Evolutionary conservation across 2,329 filamentous ascomycete species (phyloP), one percentile per base, ranked within the genome.

Genomic region (Talaromyces amestolkiae): DNA sequence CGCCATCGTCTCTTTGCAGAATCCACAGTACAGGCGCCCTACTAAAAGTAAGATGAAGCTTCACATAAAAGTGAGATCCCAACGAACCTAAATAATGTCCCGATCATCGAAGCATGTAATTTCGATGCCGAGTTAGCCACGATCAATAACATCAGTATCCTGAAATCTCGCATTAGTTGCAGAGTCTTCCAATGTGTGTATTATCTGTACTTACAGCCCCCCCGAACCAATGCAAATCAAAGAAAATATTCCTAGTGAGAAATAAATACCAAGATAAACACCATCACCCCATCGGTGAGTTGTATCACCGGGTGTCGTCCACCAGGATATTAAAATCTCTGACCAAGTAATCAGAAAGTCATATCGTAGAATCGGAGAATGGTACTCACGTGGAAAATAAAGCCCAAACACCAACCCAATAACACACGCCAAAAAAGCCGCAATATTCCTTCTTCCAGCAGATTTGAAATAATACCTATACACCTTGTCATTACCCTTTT

Each of bases 21-120:
- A 58, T 58, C 54, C 54, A 58, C 7, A 58, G 11, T 13, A 58
- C 54, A 22, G 54, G 54, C 10, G 54, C 54, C 54, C 54, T 58
- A 10, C 3, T 22, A 2, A 22, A 1, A 27, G 22, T 58, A 39
- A 58, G 33, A 58, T 22, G 10, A 22, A 24, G 11, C 19, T 5
- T 15, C 8, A 39, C 10, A 58, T 7, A 17, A 4, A 17, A 27
- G 8, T 9, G 10, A 8, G 17, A 17, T 9, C 2, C 22, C 6
- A 17, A 27, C 54, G 5, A 58, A 41, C 54, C 54, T 58, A 19
- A 58, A 58, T 6, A 58, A 6, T 19, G 54, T 37, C 9, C 13
- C 33, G 2, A 58, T 39, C 54, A 58, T 37, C 2, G 54, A 58
- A 17, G 54, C 33, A 17, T 58, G 35, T 10, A 58, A 17, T 17